A percentile compares a stretch with the other conserved stretches of the same genome.
Conservation (phyloP, 305 asterid genomes). For the Ajuga reptans region DNA sequence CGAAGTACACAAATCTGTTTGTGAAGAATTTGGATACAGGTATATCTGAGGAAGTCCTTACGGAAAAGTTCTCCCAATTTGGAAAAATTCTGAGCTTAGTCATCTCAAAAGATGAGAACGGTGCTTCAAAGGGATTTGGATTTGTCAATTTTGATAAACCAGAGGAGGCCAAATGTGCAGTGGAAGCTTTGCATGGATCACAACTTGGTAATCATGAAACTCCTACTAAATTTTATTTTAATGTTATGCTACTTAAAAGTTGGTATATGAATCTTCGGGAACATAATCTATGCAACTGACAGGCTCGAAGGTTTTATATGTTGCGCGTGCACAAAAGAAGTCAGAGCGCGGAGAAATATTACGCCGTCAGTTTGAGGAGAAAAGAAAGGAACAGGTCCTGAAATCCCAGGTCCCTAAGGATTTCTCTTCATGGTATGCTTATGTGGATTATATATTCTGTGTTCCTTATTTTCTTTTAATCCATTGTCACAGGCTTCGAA, state of each 20-base stretch:
- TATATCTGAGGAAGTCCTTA: slow-evolving; percentile 50
- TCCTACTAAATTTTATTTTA: not conserved
- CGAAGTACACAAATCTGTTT: slow-evolving; percentile 63
- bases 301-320: slow-evolving; percentile 75
- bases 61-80: slow-evolving; percentile 57
- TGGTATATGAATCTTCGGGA: not conserved
- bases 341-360: slow-evolving; percentile 63
- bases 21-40: slow-evolving; percentile 67
- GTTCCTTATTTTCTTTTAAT: slow-evolving; percentile 2
- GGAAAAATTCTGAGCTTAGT: slow-evolving; percentile 63
- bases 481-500: slow-evolving; percentile 50
- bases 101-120: slow-evolving; percentile 58
- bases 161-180: slow-evolving; percentile 66
- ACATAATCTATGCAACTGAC: slow-evolving; percentile 16
- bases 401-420: slow-evolving; percentile 52
- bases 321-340: slow-evolving; percentile 79
- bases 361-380: slow-evolving; percentile 67
- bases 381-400: slow-evolving; percentile 48
- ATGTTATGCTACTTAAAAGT: not conserved
- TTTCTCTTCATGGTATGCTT: slow-evolving; percentile 11
- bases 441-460: not conserved
- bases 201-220: slow-evolving; percentile 47
- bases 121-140: slow-evolving; percentile 79
- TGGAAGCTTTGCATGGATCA: slow-evolving; percentile 61
- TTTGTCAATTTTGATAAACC: slow-evolving; percentile 77